Conservation (phyloP, 192 early-diverging fungal genomes). For the Linnemannia hyalina region DNA sequence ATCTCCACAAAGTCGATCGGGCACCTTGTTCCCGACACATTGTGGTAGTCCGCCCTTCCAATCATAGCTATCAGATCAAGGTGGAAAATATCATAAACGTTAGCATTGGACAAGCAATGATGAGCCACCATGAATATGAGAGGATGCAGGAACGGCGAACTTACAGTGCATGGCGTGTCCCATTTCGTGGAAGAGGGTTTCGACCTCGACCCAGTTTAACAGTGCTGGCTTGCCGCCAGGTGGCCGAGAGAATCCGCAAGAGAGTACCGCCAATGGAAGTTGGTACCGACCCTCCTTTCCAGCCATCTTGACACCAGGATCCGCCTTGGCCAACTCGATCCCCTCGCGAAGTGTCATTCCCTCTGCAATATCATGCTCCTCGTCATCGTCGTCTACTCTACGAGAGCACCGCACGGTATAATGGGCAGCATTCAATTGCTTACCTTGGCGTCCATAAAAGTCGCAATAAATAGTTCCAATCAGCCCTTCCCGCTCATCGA, state of each 20-base stretch:
- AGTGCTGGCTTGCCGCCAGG: constrained; percentile 66
- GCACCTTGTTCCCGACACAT: constrained; percentile 95
- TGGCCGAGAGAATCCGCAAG: constrained; percentile 76
- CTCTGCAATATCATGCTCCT: constrained; percentile 57
- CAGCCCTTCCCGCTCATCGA: constrained; percentile 88
- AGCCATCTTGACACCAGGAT: constrained; percentile 45
- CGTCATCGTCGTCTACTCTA: constrained; percentile 85
- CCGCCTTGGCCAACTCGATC: constrained; percentile 49
- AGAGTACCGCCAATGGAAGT: constrained; percentile 79
- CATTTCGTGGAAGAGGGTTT: constrained; percentile 99
- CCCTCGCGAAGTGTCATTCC: constrained; percentile 46
- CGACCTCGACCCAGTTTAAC: constrained; percentile 86
- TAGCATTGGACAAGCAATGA: background rate
- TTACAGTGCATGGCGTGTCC: constrained; percentile 97
- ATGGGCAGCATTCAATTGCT: constrained; percentile 91
- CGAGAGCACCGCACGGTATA: constrained; percentile 95
- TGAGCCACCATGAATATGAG: background rate
- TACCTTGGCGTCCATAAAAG: constrained; percentile 81
- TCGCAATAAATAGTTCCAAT: constrained; percentile 97
- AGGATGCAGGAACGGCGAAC: background rate
- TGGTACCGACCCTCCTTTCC: constrained; percentile 69
- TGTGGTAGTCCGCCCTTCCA: constrained; percentile 94
- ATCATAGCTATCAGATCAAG: constrained; percentile 74
- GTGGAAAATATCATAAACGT: constrained; percentile 4
- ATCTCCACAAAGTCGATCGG: constrained; percentile 97